phyloP scores from a whole-genome alignment of 1,139 yeast genomes.

The Tardiomyces depauwii region DNA sequence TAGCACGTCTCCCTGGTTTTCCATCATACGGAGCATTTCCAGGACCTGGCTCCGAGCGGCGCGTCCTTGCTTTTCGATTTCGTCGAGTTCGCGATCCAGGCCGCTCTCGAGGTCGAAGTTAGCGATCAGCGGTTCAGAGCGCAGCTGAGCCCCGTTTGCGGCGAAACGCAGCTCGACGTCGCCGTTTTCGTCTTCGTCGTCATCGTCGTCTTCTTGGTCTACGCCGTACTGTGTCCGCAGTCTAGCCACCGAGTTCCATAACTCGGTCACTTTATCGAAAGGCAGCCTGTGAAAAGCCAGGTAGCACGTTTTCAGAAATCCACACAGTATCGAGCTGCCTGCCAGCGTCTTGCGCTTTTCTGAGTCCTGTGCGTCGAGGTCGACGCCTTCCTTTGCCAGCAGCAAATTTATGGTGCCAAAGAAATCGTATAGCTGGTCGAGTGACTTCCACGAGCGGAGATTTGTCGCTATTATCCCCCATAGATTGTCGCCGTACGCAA shows the following conservation, averaged over 20 bases:
- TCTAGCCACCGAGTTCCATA: constrained; percentile 40
- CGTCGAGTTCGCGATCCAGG: not conserved
- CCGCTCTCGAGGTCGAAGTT: not conserved
- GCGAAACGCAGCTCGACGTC: too few relatives aligned
- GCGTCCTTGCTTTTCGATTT: not conserved
- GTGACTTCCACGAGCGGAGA: not conserved
- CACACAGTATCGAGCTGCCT: constrained; percentile 26
- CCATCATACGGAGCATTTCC: constrained; percentile 36
- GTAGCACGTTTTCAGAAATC: constrained; percentile 32
- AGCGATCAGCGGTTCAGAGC: not conserved
- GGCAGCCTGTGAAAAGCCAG: constrained; percentile 42
- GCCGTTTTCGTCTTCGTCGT: too few relatives aligned
- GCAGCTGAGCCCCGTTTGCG: not conserved
- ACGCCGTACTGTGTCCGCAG: not conserved
- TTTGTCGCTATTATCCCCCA: not conserved
- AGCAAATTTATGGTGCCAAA: constrained; percentile 5
- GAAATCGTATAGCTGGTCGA: constrained; percentile 2
- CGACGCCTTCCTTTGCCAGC: constrained; percentile 1
- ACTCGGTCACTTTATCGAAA: constrained; percentile 43
- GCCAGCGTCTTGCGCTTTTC: not conserved
- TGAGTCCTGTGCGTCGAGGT: not conserved
- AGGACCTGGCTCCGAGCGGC: constrained; percentile 23
- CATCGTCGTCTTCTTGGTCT: not conserved
- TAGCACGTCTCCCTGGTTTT: constrained; percentile 40
- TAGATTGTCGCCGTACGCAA: not conserved